These are phyloP conservation scores for Colletotrichum shisoi DNA, from an alignment of 2,329 filamentous ascomycete genomes.

Conservation along the genomic window DNA sequence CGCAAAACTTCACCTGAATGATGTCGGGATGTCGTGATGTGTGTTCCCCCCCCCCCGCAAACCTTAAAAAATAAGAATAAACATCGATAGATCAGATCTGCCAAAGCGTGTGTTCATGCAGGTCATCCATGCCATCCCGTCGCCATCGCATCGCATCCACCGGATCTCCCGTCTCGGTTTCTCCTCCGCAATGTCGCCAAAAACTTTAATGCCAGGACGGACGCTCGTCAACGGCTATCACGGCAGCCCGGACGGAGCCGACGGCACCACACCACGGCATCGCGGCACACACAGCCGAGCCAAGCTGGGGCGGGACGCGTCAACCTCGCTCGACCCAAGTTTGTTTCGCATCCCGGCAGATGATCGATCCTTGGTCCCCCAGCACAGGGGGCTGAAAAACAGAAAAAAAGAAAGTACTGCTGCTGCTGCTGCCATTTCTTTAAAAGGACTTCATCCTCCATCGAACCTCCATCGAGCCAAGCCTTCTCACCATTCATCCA, in stretches of 20 bases:
- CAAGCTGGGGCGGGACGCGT: constrained; percentile 24
- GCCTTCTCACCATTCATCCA: background rate
- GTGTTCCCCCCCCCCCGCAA: background rate
- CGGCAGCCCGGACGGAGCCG: constrained; percentile 27
- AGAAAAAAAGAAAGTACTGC: background rate
- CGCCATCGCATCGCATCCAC: background rate
- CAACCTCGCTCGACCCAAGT: constrained; percentile 16
- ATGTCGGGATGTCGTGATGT: background rate
- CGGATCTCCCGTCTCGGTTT: background rate
- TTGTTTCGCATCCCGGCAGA: background rate
- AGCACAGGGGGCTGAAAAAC: background rate
- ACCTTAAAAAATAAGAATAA: constrained; percentile 7
- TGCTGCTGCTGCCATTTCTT: background rate
- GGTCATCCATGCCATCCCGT: background rate
- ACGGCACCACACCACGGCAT: constrained; percentile 18
- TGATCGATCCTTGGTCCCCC: background rate
- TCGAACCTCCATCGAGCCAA: background rate
- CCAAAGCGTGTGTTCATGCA: background rate
- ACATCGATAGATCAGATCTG: constrained; percentile 6
- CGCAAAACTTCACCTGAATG: background rate
- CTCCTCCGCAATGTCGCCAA: constrained; percentile 9
- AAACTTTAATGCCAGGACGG: constrained; percentile 24
- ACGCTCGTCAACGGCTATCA: constrained; percentile 22
- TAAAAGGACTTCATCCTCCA: background rate
- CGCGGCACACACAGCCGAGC: constrained; percentile 34